Evolutionary conservation across 768 basidiomycete genomes (phyloP).

Genomic region (Termitomyces sp.): DNA sequence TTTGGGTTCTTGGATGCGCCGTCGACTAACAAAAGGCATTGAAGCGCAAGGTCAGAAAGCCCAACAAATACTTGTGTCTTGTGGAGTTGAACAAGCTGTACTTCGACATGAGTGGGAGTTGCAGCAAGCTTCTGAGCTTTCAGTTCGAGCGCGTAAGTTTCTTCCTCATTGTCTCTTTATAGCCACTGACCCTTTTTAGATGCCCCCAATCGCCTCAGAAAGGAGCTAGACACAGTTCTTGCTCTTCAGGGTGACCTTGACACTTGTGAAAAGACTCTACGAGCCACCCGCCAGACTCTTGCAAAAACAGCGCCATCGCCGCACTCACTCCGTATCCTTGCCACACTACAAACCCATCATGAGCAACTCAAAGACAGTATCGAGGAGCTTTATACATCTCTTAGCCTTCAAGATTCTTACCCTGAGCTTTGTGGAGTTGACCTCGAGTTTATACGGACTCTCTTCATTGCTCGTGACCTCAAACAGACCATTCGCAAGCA

Average conservation of each 20-base stretch:
- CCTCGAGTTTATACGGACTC: no score
- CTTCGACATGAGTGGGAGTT: neutral
- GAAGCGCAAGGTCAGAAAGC: slow-evolving; percentile 11
- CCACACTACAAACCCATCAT: neutral
- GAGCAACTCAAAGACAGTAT: neutral
- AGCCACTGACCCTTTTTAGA: neutral
- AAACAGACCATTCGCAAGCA: no score
- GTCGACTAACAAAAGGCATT: slow-evolving; percentile 14
- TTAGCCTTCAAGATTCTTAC: no score
- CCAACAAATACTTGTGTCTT: neutral
- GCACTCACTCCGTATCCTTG: neutral
- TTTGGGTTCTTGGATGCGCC: slow-evolving; percentile 28
- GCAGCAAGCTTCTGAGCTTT: neutral
- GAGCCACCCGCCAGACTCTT: neutral
- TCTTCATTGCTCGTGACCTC: no score
- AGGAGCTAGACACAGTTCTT: no score
- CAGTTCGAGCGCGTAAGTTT: no score
- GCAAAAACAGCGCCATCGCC: neutral
- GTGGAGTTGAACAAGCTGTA: neutral
- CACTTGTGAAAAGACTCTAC: neutral
- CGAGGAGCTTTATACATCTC: no score
- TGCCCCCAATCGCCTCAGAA: neutral
- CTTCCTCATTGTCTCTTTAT: no score
- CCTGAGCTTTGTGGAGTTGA: no score
- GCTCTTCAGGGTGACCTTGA: neutral